A percentile compares a stretch with the other conserved stretches of the same genome.
These are phyloP conservation scores for Peniophora sp. DNA, from an alignment of 1,284 basidiomycete genomes.

Conservation along the genomic window DNA sequence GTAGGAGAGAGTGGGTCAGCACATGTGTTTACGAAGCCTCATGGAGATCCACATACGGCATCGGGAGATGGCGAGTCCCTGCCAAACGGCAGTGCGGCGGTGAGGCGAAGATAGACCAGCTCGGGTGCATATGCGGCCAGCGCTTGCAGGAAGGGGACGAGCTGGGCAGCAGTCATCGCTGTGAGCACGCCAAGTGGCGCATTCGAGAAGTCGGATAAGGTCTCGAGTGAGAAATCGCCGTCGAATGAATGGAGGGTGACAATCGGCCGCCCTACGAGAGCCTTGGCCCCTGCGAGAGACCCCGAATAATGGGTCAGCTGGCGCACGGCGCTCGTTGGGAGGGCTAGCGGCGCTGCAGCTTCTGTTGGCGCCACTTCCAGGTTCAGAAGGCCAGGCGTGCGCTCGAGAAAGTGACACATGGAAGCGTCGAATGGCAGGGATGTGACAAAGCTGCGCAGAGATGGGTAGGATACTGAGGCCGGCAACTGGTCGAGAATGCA, in stretches of 20 bases:
- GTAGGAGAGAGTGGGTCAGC: conserved; percentile 8
- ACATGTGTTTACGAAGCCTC: neutral
- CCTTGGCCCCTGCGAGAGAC: conserved; percentile 42
- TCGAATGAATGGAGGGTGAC: conserved; percentile 50
- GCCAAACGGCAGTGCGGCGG: conserved; percentile 26
- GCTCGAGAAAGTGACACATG: conserved; percentile 48
- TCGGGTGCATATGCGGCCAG: conserved; percentile 24
- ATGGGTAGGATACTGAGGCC: conserved; percentile 25
- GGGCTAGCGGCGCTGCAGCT: conserved; percentile 7
- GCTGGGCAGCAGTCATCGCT: conserved; percentile 26
- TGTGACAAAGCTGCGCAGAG: conserved; percentile 45
- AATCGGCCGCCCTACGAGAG: conserved; percentile 54
- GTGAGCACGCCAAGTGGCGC: conserved; percentile 19
- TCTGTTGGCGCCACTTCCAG: conserved; percentile 35
- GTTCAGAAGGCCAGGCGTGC: conserved; percentile 39
- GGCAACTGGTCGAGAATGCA: conserved; percentile 34
- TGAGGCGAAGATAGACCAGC: conserved; percentile 24
- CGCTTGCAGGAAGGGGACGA: conserved; percentile 23
- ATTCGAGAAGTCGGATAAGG: conserved; percentile 28
- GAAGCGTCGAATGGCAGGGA: conserved; percentile 51
- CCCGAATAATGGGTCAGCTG: conserved; percentile 51
- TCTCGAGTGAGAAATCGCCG: conserved; percentile 43
- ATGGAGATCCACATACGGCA: conserved; percentile 8
- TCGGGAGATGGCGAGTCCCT: conserved; percentile 19
- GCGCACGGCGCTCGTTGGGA: conserved; percentile 35